A percentile compares a stretch with the other conserved stretches of the same genome.
phyloP scores from a whole-genome alignment of 2,329 filamentous ascomycete genomes.

The Tolypocladium amazonense region DNA sequence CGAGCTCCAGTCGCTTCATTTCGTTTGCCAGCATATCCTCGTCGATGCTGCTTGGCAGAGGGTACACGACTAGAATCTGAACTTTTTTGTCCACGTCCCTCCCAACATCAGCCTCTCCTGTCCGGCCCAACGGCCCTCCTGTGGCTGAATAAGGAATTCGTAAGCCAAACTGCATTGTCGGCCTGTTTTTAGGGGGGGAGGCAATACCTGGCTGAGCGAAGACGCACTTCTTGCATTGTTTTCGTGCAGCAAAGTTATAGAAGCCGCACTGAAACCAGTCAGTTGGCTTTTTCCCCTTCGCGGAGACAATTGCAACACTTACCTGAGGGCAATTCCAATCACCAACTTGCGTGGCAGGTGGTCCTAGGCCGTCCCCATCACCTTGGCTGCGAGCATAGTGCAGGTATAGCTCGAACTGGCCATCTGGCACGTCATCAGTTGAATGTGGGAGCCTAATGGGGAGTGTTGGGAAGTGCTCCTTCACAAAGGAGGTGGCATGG shows the following conservation, averaged over 20 bases:
- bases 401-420: conserved; percentile 24
- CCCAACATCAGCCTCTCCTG: conserved; percentile 37
- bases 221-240: conserved; percentile 27
- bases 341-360: conserved; percentile 5
- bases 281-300: conserved; percentile 3
- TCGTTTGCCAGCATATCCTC: conserved; percentile 65
- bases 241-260: conserved; percentile 26
- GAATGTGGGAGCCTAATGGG: conserved; percentile 22
- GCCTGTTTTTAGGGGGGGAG: not conserved
- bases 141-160: conserved; percentile 7
- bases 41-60: conserved; percentile 57
- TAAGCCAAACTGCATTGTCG: not conserved
- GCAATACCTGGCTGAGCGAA: conserved; percentile 16
- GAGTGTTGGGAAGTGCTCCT: conserved; percentile 30
- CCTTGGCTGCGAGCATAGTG: conserved; percentile 30
- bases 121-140: conserved; percentile 26
- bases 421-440: conserved; percentile 28
- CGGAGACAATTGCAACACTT: conserved; percentile 2
- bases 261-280: conserved; percentile 23
- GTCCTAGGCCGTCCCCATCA: conserved; percentile 17
- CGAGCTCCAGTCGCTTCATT: conserved; percentile 60
- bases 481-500: conserved; percentile 29
- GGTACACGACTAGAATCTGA: conserved; percentile 67
- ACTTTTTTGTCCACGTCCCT: conserved; percentile 48
- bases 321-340: conserved; percentile 27